Evolutionary conservation across 306 rosid species (phyloP), one percentile per base, ranked within the genome.

Genomic region (Benincasa hispida): DNA sequence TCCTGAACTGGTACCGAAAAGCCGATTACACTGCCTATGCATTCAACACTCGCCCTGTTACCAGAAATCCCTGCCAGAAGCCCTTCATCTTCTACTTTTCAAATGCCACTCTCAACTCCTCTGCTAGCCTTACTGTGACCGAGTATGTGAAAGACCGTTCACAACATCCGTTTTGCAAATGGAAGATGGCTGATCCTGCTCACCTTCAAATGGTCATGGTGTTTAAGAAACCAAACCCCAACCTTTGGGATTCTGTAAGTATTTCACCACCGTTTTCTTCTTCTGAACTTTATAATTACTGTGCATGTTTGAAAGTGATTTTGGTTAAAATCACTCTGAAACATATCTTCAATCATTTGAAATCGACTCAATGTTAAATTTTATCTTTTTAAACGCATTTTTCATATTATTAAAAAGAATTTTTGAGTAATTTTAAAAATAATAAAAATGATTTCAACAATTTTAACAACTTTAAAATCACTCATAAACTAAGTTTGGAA

Each of bases 1-100:
- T 95, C 85, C 79, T 95, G 78, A 95, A 95, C 51, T 95, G 99
- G 99, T 92, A 95, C 50, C 83, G 75, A 59, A 89, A 90, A 82
- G 99, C 97, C 5, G 99, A 95, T 82, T 95, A 90, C 84, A 95
- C 90, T 4, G 99, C 96, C 0, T 95, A 95, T 30, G 92, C 99
- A 18, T 95, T 95, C 86, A 95, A 95, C 87, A 95, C 98, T 0
- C 98, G 99, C 0, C 97, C 99, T 0, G 98, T 95, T 47, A 87
- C 79, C 76, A 83, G 96, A 80, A 89, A 95, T 58, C 96, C 93
- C 0, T 95, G 99, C 81, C 99, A 95, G 66, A 95, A 92, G 72
- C 93, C 99, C 48, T 89, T 92, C 63, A 90, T 95, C 41, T 95
- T 88, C 77, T 92, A 95, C 90, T 56, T 92, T 60, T 88, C 96